Evolutionary conservation across 768 basidiomycete species (phyloP).

Genomic region (Calvatia gigantea): DNA sequence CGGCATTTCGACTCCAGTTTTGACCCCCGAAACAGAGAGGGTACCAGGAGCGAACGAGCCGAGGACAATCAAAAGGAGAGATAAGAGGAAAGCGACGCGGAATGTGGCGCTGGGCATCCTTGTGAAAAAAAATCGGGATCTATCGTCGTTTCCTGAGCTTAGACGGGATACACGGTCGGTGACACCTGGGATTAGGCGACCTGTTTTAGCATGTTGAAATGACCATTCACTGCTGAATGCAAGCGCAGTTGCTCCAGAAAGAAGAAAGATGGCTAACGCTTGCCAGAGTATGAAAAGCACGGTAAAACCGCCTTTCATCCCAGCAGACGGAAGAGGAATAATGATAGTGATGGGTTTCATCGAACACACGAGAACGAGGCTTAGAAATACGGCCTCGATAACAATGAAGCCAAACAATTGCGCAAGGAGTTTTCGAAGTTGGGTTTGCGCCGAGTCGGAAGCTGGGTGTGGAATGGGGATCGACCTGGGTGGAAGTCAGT

Average conservation of each 20-base stretch:
- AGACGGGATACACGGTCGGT: neutral
- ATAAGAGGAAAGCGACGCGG: neutral
- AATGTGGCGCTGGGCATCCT: neutral
- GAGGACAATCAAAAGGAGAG: neutral
- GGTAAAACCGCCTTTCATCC: neutral
- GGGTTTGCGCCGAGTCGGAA: neutral
- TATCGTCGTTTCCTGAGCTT: neutral
- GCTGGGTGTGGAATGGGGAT: neutral
- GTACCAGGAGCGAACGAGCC: neutral
- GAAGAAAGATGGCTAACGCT: neutral
- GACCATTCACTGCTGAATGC: conserved; percentile 1
- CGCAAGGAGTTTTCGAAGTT: neutral
- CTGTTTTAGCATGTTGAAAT: neutral
- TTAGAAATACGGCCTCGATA: neutral
- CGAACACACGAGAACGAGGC: neutral
- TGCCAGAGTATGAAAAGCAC: neutral
- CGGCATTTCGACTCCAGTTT: neutral
- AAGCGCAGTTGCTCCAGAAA: neutral
- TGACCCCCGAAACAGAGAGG: neutral
- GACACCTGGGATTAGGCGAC: neutral
- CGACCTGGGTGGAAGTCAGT: neutral
- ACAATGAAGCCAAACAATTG: neutral
- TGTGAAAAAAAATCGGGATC: neutral
- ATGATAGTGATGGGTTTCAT: neutral
- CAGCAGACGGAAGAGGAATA: neutral